Evolutionary conservation across 345 rosid genomes (phyloP), one percentile per base, ranked within the genome.

Genomic region (Fremontodendron californicum): DNA sequence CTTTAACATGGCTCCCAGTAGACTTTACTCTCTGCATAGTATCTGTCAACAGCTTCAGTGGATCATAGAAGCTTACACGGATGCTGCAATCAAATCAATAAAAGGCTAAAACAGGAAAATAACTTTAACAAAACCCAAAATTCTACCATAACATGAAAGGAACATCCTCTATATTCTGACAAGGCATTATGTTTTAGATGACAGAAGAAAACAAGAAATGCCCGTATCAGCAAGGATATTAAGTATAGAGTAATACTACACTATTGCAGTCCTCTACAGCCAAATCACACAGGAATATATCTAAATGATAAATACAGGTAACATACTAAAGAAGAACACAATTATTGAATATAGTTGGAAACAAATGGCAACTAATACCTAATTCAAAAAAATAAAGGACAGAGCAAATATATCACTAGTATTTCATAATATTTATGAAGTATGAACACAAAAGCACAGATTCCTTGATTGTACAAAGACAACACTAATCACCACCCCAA

Each of bases 381-480:
- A 21, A 68, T 37, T 5, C 51, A 78, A 75, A 73, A 76, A 73
- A 69, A 55, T 52, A 71, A 57, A 58, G 31, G 35, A 52, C 19
- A 35, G 11, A 74, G 60, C 19, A 54, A 11, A 27, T 15, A 52
- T 1, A 52, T 61, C 10, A 12, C 13, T 18, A 43, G 51, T 83
- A 87, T 79, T 76, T 90, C 87, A 84, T 82, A 46, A 88, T 78
- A 81, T 84, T 87, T 73, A 85, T 70, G 83, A 86, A 87, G 86
- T 73, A 85, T 73, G 83, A 86, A 87, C 55, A 88, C 84, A 63
- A 87, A 85, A 83, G 83, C 73, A 87, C 76, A 84, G 69, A 82
- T 85, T 87, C 80, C 84, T 79, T 0, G 91, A 83, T 55, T 84
- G 85, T 52, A 66, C 82, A 86, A 72, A 54, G 12, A 88, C 81